phyloP scores from a whole-genome alignment of 371 early-diverging fungal species.

The Rhizopus microsporus region DNA sequence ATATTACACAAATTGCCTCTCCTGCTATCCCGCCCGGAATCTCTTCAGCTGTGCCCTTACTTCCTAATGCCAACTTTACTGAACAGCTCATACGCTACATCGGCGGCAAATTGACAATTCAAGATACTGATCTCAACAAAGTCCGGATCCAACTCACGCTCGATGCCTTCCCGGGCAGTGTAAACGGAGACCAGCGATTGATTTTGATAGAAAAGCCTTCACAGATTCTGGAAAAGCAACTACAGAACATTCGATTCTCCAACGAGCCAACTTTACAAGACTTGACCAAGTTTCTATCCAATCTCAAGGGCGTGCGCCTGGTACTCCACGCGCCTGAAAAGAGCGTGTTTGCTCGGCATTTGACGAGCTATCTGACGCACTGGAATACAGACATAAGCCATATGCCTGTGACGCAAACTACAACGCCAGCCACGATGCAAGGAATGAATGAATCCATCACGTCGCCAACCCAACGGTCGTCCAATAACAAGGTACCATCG shows the following conservation, averaged over 20 bases:
- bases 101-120: constrained; percentile 45
- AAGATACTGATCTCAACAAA: constrained; percentile 36
- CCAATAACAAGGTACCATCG: constrained; percentile 22
- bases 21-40: constrained; percentile 38
- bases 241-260: constrained; percentile 34
- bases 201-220: constrained; percentile 31
- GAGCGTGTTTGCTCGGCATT: constrained; percentile 53
- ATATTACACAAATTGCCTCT: constrained; percentile 53
- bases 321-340: constrained; percentile 50
- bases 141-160: constrained; percentile 43
- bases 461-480: background rate
- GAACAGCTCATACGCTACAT: constrained; percentile 51
- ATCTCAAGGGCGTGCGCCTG: constrained; percentile 44
- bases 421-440: background rate
- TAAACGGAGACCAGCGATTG: constrained; percentile 14
- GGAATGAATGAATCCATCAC: constrained; percentile 1
- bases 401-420: constrained; percentile 21
- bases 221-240: constrained; percentile 23
- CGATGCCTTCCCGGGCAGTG: constrained; percentile 35
- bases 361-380: constrained; percentile 50
- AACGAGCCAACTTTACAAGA: constrained; percentile 57
- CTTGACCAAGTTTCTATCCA: constrained; percentile 39
- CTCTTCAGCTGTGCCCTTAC: constrained; percentile 20
- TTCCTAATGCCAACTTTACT: constrained; percentile 54
- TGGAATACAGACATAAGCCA: constrained; percentile 56